These are phyloP conservation scores for Citrullus mucosospermus DNA, from an alignment of 306 rosid genomes.

Conservation along the genomic window DNA sequence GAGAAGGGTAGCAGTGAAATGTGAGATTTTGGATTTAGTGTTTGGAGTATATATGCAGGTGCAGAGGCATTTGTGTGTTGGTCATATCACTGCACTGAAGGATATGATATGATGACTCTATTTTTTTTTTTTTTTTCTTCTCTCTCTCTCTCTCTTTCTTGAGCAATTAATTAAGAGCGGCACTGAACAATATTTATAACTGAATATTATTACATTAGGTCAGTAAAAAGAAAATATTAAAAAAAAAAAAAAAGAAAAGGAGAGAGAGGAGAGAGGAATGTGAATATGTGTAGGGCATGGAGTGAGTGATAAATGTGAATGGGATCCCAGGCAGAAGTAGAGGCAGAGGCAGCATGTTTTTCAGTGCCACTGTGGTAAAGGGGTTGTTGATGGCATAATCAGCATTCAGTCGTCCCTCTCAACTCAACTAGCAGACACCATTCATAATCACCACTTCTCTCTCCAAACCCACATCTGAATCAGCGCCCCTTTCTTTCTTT, in stretches of 20 bases:
- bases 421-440: slow-evolving; percentile 21
- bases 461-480: slow-evolving; percentile 29
- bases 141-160: not conserved
- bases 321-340: not conserved
- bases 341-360: slow-evolving; percentile 43
- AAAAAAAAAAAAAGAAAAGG: not conserved
- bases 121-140: no score
- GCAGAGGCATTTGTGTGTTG: slow-evolving; percentile 18
- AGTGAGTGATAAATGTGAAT: slow-evolving; percentile 25
- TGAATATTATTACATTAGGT: not conserved
- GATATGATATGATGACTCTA: not conserved
- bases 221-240: not conserved
- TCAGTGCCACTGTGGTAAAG: slow-evolving; percentile 69
- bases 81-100: slow-evolving; percentile 10
- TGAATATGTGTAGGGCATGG: slow-evolving; percentile 4
- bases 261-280: slow-evolving; percentile 1
- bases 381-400: slow-evolving; percentile 40
- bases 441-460: slow-evolving; percentile 27
- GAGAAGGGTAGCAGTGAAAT: not conserved
- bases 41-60: slow-evolving; percentile 31
- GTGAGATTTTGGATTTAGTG: slow-evolving; percentile 38
- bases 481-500: slow-evolving; percentile 19
- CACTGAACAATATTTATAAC: slow-evolving; percentile 16
- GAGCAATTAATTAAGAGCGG: slow-evolving; percentile 26
- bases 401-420: slow-evolving; percentile 63